These are phyloP conservation scores for Cytospora paraplurivora DNA, from an alignment of 2,329 filamentous ascomycete species.

Conservation along the genomic window DNA sequence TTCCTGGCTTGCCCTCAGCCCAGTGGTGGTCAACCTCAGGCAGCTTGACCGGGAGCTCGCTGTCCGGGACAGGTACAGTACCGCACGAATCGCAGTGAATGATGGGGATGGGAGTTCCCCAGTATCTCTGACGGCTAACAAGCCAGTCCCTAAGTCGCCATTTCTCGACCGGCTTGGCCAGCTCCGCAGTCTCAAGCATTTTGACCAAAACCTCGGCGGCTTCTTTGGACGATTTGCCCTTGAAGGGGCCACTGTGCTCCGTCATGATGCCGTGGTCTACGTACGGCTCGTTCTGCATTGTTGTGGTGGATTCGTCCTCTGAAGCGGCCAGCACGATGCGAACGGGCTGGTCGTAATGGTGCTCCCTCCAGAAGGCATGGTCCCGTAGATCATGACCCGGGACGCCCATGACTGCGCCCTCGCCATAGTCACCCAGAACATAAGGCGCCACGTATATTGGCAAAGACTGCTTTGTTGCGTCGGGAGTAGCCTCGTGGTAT, in stretches of 20 bases:
- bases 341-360: slow-evolving; percentile 62
- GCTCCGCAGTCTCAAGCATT: slow-evolving; percentile 54
- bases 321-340: slow-evolving; percentile 62
- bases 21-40: slow-evolving; percentile 71
- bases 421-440: slow-evolving; percentile 81
- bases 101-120: slow-evolving; percentile 89
- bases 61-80: slow-evolving; percentile 73
- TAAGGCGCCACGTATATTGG: slow-evolving; percentile 84
- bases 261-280: slow-evolving; percentile 69
- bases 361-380: slow-evolving; percentile 76
- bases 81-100: slow-evolving; percentile 80
- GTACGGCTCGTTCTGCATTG: slow-evolving; percentile 56
- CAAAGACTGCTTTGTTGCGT: slow-evolving; percentile 57
- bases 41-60: slow-evolving; percentile 75
- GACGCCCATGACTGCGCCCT: slow-evolving; percentile 90
- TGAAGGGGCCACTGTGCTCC: slow-evolving; percentile 64
- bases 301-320: slow-evolving; percentile 49
- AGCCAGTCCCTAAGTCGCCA: slow-evolving; percentile 90
- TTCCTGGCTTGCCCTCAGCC: slow-evolving; percentile 70
- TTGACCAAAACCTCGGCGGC: slow-evolving; percentile 63
- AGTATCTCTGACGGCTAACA: slow-evolving; percentile 89
- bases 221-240: slow-evolving; percentile 63
- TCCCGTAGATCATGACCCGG: slow-evolving; percentile 82
- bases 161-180: slow-evolving; percentile 66
- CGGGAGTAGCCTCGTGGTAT: slow-evolving; percentile 52